phyloP scores from a whole-genome alignment of 2,329 filamentous ascomycete species.

The Orbilia blumenaviensis region DNA sequence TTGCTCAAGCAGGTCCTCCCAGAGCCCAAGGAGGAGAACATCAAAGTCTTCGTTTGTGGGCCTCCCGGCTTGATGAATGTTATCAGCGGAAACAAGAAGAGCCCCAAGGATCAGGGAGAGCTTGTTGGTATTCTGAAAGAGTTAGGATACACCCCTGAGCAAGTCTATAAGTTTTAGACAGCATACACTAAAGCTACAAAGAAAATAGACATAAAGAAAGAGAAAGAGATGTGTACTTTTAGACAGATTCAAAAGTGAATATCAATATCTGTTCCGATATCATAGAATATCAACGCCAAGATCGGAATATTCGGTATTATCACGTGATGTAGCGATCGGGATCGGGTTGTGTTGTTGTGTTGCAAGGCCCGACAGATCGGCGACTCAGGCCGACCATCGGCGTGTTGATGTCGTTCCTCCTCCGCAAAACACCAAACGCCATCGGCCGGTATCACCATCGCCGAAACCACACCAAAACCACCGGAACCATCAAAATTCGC shows the following conservation, averaged over 20 bases:
- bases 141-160: slow-evolving; percentile 71
- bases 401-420: slow-evolving; percentile 37
- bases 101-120: slow-evolving; percentile 93
- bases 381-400: slow-evolving; percentile 26
- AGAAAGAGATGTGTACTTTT: slow-evolving; percentile 2
- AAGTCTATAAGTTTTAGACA: slow-evolving; percentile 46
- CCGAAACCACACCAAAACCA: slow-evolving; percentile 1
- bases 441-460: slow-evolving; percentile 27
- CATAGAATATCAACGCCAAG: background rate
- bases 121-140: slow-evolving; percentile 82
- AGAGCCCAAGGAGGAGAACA: slow-evolving; percentile 87
- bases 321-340: background rate
- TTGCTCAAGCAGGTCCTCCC: slow-evolving; percentile 93
- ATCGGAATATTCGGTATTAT: background rate
- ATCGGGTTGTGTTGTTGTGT: slow-evolving; percentile 27
- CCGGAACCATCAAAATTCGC: background rate
- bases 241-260: background rate
- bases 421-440: slow-evolving; percentile 32
- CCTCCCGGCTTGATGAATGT: slow-evolving; percentile 69
- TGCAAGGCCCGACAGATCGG: slow-evolving; percentile 41
- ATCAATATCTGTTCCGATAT: background rate
- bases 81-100: slow-evolving; percentile 87
- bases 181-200: no score
- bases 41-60: slow-evolving; percentile 91
- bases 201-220: background rate